Conservation (phyloP, 768 basidiomycete genomes). For the Gloeophyllum trabeum region DNA sequence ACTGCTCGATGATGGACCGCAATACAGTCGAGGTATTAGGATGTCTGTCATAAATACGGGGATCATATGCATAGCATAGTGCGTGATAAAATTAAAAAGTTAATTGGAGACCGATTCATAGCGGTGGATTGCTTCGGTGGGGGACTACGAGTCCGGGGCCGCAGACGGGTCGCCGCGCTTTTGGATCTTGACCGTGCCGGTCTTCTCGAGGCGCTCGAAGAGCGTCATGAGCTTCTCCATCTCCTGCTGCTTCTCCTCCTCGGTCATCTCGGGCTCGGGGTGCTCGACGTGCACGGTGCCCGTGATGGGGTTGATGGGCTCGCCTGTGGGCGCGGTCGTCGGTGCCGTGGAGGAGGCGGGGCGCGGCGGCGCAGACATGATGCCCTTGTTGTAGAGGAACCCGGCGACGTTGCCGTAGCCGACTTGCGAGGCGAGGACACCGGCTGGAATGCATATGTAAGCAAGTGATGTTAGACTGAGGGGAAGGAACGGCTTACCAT, state of each 20-base stretch:
- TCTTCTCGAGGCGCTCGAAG: conserved; percentile 81
- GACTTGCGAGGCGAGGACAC: conserved; percentile 60
- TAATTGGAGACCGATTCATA: no score
- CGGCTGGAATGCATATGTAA: conserved; percentile 29
- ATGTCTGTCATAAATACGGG: no score
- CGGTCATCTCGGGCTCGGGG: conserved; percentile 59
- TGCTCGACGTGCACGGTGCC: conserved; percentile 42
- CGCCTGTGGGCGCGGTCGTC: conserved; percentile 18
- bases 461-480: background rate
- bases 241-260: conserved; percentile 92
- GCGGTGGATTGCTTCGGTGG: no score
- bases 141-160: no score
- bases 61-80: no score
- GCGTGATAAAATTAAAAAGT: no score
- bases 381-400: conserved; percentile 85
- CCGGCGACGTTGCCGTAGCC: conserved; percentile 97
- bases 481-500: conserved; percentile 32
- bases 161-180: no score
- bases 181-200: no score
- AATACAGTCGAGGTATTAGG: no score
- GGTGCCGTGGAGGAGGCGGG: conserved; percentile 18
- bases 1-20: no score
- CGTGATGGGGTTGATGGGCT: conserved; percentile 74
- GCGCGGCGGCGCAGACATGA: conserved; percentile 49
- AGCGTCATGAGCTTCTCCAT: conserved; percentile 87